Evolutionary conservation across 345 rosid species (phyloP).

Genomic region (Brassica rapa): DNA sequence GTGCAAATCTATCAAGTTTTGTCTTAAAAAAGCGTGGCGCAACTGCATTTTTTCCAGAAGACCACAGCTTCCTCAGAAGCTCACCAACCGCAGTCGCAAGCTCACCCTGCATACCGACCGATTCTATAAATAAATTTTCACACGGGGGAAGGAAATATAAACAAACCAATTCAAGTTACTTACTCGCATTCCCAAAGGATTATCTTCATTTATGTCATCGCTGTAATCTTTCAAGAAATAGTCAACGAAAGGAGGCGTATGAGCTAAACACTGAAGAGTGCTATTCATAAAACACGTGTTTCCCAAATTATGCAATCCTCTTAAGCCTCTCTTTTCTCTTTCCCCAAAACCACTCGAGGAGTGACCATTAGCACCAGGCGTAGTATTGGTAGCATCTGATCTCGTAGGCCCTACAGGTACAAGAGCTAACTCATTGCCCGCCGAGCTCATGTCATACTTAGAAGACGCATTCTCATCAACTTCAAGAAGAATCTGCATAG

Average conservation of each 20-base stretch:
- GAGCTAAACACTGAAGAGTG: slow-evolving; percentile 88
- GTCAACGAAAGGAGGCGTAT: slow-evolving; percentile 77
- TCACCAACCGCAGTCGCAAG: slow-evolving; percentile 90
- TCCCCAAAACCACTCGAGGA: slow-evolving; percentile 45
- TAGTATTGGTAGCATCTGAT: slow-evolving; percentile 48
- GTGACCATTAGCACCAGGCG: slow-evolving; percentile 44
- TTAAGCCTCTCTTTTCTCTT: slow-evolving; percentile 72
- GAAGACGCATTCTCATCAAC: slow-evolving; percentile 50
- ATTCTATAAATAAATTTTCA: slow-evolving; percentile 19
- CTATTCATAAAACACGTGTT: slow-evolving; percentile 98
- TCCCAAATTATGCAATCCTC: slow-evolving; percentile 92
- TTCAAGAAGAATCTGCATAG: slow-evolving; percentile 78
- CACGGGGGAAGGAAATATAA: background rate
- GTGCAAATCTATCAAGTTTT: slow-evolving; percentile 84
- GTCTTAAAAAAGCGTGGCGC: slow-evolving; percentile 83
- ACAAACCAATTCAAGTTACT: slow-evolving; percentile 37
- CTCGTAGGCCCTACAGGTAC: slow-evolving; percentile 69
- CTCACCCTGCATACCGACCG: slow-evolving; percentile 70
- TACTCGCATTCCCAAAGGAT: slow-evolving; percentile 93
- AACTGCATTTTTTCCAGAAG: slow-evolving; percentile 59
- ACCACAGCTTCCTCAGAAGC: slow-evolving; percentile 81
- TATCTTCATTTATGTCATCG: slow-evolving; percentile 70
- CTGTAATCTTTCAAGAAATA: slow-evolving; percentile 84
- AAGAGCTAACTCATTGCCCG: slow-evolving; percentile 72
- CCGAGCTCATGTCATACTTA: slow-evolving; percentile 54